phyloP scores from a whole-genome alignment of 345 rosid genomes.

The Hypericum perforatum region DNA sequence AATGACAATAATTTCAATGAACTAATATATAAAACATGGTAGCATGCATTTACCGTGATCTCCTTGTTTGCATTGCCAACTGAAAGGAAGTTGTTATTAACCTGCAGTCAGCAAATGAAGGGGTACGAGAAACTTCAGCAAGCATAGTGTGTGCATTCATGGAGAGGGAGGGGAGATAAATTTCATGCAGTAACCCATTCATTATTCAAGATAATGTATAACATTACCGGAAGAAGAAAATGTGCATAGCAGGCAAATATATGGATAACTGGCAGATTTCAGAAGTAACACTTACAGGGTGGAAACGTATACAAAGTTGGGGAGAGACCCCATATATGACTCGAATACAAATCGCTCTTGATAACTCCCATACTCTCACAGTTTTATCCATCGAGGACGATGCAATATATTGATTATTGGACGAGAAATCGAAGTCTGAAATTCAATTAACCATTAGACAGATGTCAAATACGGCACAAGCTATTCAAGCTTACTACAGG shows the following conservation, averaged over 20 bases:
- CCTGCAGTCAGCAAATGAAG: constrained; percentile 38
- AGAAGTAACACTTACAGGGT: constrained; percentile 58
- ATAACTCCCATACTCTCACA: constrained; percentile 94
- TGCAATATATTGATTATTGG: constrained; percentile 92
- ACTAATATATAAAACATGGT: constrained; percentile 13
- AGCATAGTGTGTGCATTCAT: no score
- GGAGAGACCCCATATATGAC: constrained; percentile 82
- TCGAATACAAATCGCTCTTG: constrained; percentile 84
- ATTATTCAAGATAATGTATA: no score
- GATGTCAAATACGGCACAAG: constrained; percentile 8
- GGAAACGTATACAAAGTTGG: constrained; percentile 87
- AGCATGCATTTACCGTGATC: constrained; percentile 49
- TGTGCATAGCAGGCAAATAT: no score
- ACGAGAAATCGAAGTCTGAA: constrained; percentile 97
- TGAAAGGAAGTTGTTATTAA: constrained; percentile 90
- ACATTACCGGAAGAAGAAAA: no score
- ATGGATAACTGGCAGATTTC: no score
- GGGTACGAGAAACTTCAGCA: no score
- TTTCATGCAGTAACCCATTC: no score
- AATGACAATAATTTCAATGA: not conserved
- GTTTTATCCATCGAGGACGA: constrained; percentile 92
- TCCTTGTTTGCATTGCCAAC: constrained; percentile 88
- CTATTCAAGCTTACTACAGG: no score
- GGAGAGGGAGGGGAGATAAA: no score
- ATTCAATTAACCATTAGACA: constrained; percentile 16